Base-by-base conservation (phyloP, 805 yeast species). In the Torulaspora quercuum region DNA sequence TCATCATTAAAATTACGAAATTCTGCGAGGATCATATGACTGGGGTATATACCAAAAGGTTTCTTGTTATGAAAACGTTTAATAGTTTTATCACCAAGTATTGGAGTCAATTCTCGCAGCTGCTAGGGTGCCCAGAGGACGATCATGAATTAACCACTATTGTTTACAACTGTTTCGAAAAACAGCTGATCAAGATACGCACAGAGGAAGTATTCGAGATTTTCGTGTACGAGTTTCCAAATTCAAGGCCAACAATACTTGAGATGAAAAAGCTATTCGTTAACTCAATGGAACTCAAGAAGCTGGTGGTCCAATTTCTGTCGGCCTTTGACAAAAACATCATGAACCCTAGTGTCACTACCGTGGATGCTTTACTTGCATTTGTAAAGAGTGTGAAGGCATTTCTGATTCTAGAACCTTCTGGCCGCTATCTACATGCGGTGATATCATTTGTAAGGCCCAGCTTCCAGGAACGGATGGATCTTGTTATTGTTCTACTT, bases 291-390 rank as follows among this genome's bases (percentile, higher is more conserved):
- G 38, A 40, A 18, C 40, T 42, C 19, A 42, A 43, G 8, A 37
- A 33, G 35, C 32, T 56, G 6, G 40, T 50, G 3, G 37, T 44
- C 1, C 42, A 39, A 15, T 49, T 52, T 27, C 33, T 55, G 19
- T 37, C 38, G 3, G 41, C 37, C 20, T 57, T 58, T 33, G 46
- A 52, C 21, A 26, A 29, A 11, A 42, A 37, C 17, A 39, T 88
- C 7, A 64, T 89, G 13, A 92, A 86, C 50, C 82, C 95, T 3
- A 95, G 95, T 13, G 73, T 82, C 1, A 78, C 82, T 47, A 90
- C 97, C 0, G 70, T 72, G 4, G 85, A 80, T 33, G 78, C 87
- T 6, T 72, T 90, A 16, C 61, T 75, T 2, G 75, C 73, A 35
- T 90, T 85, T 53, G 77, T 83, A 3, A 74, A 78, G 10, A 76